Evolutionary conservation across 257 asterid species (phyloP).

Genomic region (Thymus mandschuricus): DNA sequence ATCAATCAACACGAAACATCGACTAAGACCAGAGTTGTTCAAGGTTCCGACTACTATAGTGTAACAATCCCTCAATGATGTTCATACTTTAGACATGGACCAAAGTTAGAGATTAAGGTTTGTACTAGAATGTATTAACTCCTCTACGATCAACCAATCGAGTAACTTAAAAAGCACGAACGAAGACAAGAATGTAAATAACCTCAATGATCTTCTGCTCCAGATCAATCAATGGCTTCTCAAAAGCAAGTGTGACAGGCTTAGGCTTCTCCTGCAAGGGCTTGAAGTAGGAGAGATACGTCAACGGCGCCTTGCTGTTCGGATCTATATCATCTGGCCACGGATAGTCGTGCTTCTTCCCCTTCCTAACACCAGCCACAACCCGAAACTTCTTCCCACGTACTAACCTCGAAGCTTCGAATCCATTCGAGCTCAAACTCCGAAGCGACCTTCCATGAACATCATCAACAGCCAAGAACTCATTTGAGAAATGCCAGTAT

Average conservation of each 20-base stretch:
- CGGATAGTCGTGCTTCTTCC: slow-evolving; percentile 54
- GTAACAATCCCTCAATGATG: no score
- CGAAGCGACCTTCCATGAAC: slow-evolving; percentile 17
- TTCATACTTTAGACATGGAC: no score
- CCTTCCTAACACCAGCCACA: slow-evolving; percentile 34
- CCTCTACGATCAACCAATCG: no score
- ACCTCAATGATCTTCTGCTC: slow-evolving; percentile 53
- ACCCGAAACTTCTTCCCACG: slow-evolving; percentile 27
- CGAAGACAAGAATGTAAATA: not conserved
- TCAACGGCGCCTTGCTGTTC: slow-evolving; percentile 32
- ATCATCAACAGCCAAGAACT: slow-evolving; percentile 34
- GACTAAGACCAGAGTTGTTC: not conserved
- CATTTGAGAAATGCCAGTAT: slow-evolving; percentile 26
- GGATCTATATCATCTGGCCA: slow-evolving; percentile 59
- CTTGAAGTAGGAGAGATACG: slow-evolving; percentile 49
- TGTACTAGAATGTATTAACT: no score
- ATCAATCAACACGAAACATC: not conserved
- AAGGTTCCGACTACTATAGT: no score
- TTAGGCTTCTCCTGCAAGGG: slow-evolving; percentile 53
- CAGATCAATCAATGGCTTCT: slow-evolving; percentile 58
- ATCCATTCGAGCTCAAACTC: slow-evolving; percentile 23
- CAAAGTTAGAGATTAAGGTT: no score
- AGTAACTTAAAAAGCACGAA: no score
- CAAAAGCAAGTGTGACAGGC: slow-evolving; percentile 57
- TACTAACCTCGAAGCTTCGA: slow-evolving; percentile 27